Evolutionary conservation across 2,329 filamentous ascomycete species (phyloP), one percentile per base, ranked within the genome.

Genomic region (Aspergillus fischeri): DNA sequence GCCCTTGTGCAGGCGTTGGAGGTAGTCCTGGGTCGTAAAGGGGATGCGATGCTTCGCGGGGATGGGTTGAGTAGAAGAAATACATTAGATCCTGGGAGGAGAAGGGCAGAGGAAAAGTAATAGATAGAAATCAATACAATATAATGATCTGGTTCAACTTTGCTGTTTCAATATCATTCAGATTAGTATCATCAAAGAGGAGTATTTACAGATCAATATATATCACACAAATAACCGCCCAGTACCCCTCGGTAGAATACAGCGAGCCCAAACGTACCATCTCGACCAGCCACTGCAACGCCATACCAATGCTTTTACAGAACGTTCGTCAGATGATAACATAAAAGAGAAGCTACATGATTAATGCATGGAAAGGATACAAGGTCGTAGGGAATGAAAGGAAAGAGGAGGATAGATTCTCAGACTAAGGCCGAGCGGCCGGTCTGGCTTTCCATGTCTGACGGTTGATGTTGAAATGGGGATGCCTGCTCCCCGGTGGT

Each of bases 1-100:
- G 92, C 86, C 0, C 73, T 97, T 60, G 80, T 81, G 3, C 88
- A 91, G 70, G 89, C 90, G 1, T 74, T 97, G 45, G 88, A 92
- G 73, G 86, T 87, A 0, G 87, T 95, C 8, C 78, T 96, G 55
- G 91, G 90, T 0, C 84, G 80, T 60, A 81, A 82, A 52, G 75
- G 77, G n/a, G 83, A 85, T 70, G 73, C 76, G 1, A 79, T 81
- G 69, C 70, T 74, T 32, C 65, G 75, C 51, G 74, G 72, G 9
- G 41, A 71, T 11, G 70, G 78, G 27, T 71, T 76, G 61, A 83
- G 78, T 64, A 75, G 86, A 64, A 76, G 86, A 59, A 88, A 88
- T 73, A 88, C 86, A 0, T 66, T 85, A 52, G 77, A 72, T 47
- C 67, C 66, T 5, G 65, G 61, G 6, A 62, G 63, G 29, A 67